Conservation (phyloP, 139 green algal species). For the Auxenochlorella pyrenoidosa region DNA sequence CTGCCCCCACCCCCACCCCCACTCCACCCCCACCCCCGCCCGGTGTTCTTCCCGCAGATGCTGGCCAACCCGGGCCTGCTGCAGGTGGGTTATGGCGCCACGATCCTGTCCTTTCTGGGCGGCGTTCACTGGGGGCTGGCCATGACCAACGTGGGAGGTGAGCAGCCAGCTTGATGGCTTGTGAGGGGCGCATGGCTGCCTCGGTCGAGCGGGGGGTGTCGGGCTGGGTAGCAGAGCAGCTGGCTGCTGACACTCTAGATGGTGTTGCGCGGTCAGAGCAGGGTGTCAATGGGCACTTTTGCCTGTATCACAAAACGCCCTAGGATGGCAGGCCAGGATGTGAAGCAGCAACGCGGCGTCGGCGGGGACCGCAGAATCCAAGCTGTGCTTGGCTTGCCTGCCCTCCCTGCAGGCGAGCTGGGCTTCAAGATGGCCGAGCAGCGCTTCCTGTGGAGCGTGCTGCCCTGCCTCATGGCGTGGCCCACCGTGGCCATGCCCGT, state of each 20-base stretch:
- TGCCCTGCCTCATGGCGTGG: conserved; percentile 85
- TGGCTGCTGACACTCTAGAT: no score
- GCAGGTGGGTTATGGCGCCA: conserved; percentile 81
- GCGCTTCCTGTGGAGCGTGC: conserved; percentile 85
- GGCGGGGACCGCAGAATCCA: no score
- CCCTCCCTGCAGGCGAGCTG: background rate
- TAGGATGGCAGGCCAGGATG: no score
- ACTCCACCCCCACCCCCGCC: no score
- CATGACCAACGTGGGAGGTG: conserved; percentile 62
- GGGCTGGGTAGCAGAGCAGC: no score
- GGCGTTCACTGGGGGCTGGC: conserved; percentile 93
- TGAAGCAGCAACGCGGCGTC: no score
- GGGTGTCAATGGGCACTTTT: no score
- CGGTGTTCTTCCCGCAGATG: conserved; percentile 3
- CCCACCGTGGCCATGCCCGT: conserved; percentile 69
- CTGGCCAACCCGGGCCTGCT: conserved; percentile 49
- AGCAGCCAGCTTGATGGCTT: conserved; percentile 4
- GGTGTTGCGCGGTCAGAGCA: no score
- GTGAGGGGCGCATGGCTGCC: background rate
- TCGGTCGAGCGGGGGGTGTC: background rate
- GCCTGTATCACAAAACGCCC: no score
- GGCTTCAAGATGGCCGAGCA: conserved; percentile 32
- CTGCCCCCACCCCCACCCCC: no score
- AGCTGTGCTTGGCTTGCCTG: no score
- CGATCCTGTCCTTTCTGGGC: conserved; percentile 91